Conservation (phyloP, 2,329 filamentous ascomycete genomes). For the Ustilaginoidea virens region DNA sequence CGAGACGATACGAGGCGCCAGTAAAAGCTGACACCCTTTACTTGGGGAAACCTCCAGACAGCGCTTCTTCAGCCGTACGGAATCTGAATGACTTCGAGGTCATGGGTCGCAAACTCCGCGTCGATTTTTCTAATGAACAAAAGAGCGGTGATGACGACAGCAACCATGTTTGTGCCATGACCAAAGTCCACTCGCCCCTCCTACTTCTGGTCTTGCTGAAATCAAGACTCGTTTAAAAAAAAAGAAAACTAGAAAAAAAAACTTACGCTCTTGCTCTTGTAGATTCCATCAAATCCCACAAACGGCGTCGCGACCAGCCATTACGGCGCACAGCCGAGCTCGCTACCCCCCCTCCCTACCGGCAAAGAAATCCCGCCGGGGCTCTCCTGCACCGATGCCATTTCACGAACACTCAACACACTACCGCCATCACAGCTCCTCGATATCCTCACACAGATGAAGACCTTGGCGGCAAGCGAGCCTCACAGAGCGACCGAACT, state of each 20-base stretch:
- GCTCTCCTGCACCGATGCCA: slow-evolving; percentile 74
- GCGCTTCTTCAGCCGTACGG: slow-evolving; percentile 82
- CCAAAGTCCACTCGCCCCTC: too few species aligned
- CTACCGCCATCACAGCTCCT: slow-evolving; percentile 80
- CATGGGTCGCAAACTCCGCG: slow-evolving; percentile 84
- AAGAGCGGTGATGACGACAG: slow-evolving; percentile 48
- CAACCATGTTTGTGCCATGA: slow-evolving; percentile 8
- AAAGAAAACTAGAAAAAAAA: too few species aligned
- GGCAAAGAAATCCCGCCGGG: slow-evolving; percentile 74
- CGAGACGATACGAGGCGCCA: too few species aligned
- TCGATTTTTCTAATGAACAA: slow-evolving; percentile 92
- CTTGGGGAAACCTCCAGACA: too few species aligned
- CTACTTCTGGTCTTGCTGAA: too few species aligned
- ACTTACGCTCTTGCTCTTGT: too few species aligned
- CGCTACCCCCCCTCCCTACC: slow-evolving; percentile 66
- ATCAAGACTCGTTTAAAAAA: too few species aligned
- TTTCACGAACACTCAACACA: slow-evolving; percentile 77
- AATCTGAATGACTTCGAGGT: slow-evolving; percentile 93
- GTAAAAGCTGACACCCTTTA: too few species aligned
- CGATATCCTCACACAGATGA: slow-evolving; percentile 90
- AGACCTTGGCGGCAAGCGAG: slow-evolving; percentile 68
- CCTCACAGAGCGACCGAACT: slow-evolving; percentile 75
- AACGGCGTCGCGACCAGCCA: slow-evolving; percentile 17
- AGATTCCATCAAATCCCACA: slow-evolving; percentile 12
- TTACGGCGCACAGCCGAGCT: slow-evolving; percentile 24